Evolutionary conservation across 495 filamentous ascomycete species (phyloP).

Genomic region (Elasticomyces elasticus): DNA sequence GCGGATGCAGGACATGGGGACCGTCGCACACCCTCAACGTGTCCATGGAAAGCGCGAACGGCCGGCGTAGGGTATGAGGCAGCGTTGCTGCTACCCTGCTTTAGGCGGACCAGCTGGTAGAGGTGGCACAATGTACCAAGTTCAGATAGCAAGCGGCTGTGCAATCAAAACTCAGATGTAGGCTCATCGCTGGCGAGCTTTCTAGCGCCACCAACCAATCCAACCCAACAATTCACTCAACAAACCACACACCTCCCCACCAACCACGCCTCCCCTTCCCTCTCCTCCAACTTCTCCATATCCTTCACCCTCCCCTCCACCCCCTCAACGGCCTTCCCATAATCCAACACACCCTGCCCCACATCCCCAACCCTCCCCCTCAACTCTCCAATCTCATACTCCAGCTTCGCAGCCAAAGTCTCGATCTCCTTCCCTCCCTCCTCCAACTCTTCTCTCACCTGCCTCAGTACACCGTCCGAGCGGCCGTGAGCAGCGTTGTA

Average conservation of each 20-base stretch:
- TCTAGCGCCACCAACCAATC: no score
- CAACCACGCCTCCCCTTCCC: slow-evolving; percentile 43
- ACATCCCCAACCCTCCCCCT: slow-evolving; percentile 78
- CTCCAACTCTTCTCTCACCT: slow-evolving; percentile 55
- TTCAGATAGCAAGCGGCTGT: no score
- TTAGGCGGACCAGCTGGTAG: no score
- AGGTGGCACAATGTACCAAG: no score
- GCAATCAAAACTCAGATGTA: no score
- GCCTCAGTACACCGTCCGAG: slow-evolving; percentile 54
- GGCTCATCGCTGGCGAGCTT: no score
- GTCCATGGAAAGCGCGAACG: no score
- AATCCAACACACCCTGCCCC: slow-evolving; percentile 70
- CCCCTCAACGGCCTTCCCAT: slow-evolving; percentile 67
- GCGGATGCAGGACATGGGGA: no score
- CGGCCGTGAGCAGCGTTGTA: slow-evolving; percentile 55
- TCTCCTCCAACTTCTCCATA: slow-evolving; percentile 55
- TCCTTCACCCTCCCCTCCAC: slow-evolving; percentile 66
- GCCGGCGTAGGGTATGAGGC: no score
- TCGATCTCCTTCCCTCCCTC: slow-evolving; percentile 78
- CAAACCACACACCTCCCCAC: neutral
- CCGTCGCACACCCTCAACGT: no score
- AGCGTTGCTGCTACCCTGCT: no score
- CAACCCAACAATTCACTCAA: slow-evolving; percentile 4
- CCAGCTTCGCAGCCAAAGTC: slow-evolving; percentile 71
- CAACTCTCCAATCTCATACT: slow-evolving; percentile 82